Percentiles rank a stretch among this genome's conserved stretches.
Conservation (phyloP, 768 basidiomycete genomes). For the Psilocybe tampanensis region DNA sequence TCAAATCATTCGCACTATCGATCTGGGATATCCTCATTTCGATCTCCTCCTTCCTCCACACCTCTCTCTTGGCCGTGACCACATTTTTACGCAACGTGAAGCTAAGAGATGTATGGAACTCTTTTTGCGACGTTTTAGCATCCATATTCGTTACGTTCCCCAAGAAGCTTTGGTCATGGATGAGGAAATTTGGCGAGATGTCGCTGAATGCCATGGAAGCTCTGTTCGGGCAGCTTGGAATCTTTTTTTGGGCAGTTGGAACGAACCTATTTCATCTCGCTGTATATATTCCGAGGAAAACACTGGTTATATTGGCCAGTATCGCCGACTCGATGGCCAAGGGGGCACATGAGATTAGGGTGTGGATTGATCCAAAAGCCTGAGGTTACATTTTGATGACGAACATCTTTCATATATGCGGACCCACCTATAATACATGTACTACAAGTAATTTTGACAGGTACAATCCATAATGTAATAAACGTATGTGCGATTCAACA, state of each 20-base stretch:
- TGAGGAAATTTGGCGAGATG: neutral
- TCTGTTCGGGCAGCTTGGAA: slow-evolving; percentile 2
- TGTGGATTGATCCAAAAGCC: slow-evolving; percentile 15
- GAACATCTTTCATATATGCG: too few species aligned
- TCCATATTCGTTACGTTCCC: slow-evolving; percentile 9
- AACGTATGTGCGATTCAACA: neutral
- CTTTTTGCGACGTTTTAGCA: neutral
- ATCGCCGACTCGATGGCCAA: slow-evolving; percentile 3
- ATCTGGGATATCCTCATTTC: neutral
- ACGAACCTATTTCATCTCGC: neutral
- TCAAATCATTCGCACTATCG: neutral
- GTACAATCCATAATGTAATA: too few species aligned
- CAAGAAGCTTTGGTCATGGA: slow-evolving; percentile 1
- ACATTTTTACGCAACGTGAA: slow-evolving; percentile 3
- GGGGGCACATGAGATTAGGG: slow-evolving; percentile 1
- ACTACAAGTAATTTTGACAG: too few species aligned
- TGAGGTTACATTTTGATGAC: neutral
- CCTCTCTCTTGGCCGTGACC: neutral
- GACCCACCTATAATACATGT: too few species aligned
- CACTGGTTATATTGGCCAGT: slow-evolving; percentile 4
- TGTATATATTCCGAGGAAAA: slow-evolving; percentile 5
- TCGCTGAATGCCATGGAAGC: neutral
- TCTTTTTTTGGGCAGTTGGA: neutral
- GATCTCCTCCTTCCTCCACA: slow-evolving; percentile 4
- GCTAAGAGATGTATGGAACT: slow-evolving; percentile 10